Evolutionary conservation across 2,329 filamentous ascomycete species (phyloP).

Genomic region (Hymenoscyphus occultus): DNA sequence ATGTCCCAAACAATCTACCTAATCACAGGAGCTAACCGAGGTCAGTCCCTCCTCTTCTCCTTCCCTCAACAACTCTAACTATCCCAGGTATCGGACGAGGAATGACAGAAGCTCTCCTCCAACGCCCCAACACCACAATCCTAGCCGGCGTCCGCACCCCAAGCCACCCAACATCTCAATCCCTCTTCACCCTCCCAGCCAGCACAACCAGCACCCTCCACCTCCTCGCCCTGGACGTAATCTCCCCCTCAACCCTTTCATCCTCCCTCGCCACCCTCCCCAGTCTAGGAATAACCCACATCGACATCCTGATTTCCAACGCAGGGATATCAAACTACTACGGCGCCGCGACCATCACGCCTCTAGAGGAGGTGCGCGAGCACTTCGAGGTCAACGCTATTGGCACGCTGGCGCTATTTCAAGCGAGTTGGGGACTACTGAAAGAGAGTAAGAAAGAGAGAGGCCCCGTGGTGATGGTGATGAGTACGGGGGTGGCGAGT

Average conservation of each 20-base stretch:
- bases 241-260: slow-evolving; percentile 26
- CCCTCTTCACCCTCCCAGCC: slow-evolving; percentile 39
- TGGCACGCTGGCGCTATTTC: slow-evolving; percentile 44
- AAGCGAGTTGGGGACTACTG: slow-evolving; percentile 43
- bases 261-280: slow-evolving; percentile 37
- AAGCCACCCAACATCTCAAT: slow-evolving; percentile 27
- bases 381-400: slow-evolving; percentile 45
- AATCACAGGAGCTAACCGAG: slow-evolving; percentile 42
- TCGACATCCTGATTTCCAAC: slow-evolving; percentile 54
- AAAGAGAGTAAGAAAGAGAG: slow-evolving; percentile 27
- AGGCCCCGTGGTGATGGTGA: slow-evolving; percentile 39
- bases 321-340: slow-evolving; percentile 43
- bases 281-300: slow-evolving; percentile 37
- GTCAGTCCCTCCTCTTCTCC: slow-evolving; percentile 14
- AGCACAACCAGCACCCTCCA: slow-evolving; percentile 40
- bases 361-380: slow-evolving; percentile 38
- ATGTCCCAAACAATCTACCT: slow-evolving; percentile 4
- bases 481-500: slow-evolving; percentile 30
- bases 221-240: slow-evolving; percentile 44
- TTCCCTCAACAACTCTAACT: not conserved
- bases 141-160: slow-evolving; percentile 41
- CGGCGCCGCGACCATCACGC: slow-evolving; percentile 35
- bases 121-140: slow-evolving; percentile 19
- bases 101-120: slow-evolving; percentile 26
- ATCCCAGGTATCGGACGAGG: slow-evolving; percentile 36